A percentile compares a stretch with the other conserved stretches of the same genome.
Conservation (phyloP, 2,329 filamentous ascomycete genomes). For the Parastagonospora nodorum region DNA sequence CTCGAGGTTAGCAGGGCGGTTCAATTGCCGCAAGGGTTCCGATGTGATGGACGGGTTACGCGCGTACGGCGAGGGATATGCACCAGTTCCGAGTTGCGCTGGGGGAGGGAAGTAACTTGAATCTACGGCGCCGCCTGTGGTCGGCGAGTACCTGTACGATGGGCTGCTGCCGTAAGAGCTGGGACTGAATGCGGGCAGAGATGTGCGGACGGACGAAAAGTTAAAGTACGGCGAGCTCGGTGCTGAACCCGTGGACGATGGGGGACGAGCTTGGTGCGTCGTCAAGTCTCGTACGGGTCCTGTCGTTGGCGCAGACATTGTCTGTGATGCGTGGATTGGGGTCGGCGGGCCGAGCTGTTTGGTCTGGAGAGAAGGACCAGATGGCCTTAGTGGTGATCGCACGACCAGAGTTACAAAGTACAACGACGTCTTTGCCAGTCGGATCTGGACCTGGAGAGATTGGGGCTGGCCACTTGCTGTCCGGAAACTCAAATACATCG, state of each 20-base stretch:
- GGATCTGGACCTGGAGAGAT: constrained; percentile 40
- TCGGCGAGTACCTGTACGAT: constrained; percentile 43
- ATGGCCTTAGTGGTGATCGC: constrained; percentile 27
- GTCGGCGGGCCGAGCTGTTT: constrained; percentile 42
- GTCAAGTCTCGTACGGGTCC: constrained; percentile 33
- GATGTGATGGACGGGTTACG: constrained; percentile 33
- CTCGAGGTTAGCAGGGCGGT: constrained; percentile 32
- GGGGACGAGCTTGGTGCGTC: constrained; percentile 30
- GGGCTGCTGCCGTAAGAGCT: constrained; percentile 42
- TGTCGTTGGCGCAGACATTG: constrained; percentile 34
- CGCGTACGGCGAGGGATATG: constrained; percentile 38
- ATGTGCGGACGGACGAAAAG: constrained; percentile 41
- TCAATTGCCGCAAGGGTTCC: constrained; percentile 33
- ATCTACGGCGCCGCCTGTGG: constrained; percentile 30
- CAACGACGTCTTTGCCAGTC: constrained; percentile 50
- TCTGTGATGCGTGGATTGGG: constrained; percentile 31
- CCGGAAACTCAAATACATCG: constrained; percentile 49
- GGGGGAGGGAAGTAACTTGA: constrained; percentile 40
- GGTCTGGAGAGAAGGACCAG: constrained; percentile 38
- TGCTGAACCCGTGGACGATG: constrained; percentile 40
- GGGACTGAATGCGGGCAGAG: constrained; percentile 40
- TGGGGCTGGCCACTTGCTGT: constrained; percentile 40
- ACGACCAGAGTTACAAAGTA: constrained; percentile 54
- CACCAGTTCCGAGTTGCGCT: constrained; percentile 23
- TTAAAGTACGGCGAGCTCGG: constrained; percentile 44